A percentile compares a stretch with the other conserved stretches of the same genome.
Conservation (phyloP, 106 monocot species). For the Apostasia shenzhenica region DNA sequence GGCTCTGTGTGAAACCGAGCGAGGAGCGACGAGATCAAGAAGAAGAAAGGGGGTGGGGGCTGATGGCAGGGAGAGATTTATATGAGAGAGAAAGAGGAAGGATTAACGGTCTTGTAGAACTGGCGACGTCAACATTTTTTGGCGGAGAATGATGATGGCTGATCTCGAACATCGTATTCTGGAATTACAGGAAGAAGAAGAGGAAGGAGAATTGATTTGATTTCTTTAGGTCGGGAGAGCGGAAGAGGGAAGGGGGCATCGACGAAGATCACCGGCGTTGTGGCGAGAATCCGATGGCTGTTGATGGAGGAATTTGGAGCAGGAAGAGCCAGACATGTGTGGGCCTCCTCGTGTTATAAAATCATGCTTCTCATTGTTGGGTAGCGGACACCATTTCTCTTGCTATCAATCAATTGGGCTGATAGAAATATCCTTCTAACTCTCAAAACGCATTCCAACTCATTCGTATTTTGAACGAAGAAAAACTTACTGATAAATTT, state of each 20-base stretch:
- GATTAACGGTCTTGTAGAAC: background rate
- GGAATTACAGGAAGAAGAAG: background rate
- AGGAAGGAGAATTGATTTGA: background rate
- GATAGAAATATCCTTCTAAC: too few relatives aligned
- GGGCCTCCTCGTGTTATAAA: conserved; percentile 3
- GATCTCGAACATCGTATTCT: too few relatives aligned
- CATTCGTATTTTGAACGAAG: too few relatives aligned
- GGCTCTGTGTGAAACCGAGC: background rate
- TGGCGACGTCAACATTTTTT: background rate
- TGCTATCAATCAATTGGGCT: too few relatives aligned
- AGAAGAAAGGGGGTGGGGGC: background rate
- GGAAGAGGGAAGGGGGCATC: too few relatives aligned
- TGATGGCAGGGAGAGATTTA: background rate
- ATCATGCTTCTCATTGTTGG: conserved; percentile 8
- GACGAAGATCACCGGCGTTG: background rate
- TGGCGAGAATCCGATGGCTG: conserved; percentile 7
- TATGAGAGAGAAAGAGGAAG: background rate
- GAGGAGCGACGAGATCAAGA: background rate
- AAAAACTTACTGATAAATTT: too few relatives aligned
- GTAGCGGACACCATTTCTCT: background rate
- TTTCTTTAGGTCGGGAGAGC: too few relatives aligned
- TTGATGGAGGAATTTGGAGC: background rate
- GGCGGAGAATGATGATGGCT: too few relatives aligned
- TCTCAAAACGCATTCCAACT: too few relatives aligned
- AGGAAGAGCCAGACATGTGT: background rate